These are phyloP conservation scores for Radiomyces spectabilis DNA, from an alignment of 192 early-diverging fungal genomes.

Conservation along the genomic window DNA sequence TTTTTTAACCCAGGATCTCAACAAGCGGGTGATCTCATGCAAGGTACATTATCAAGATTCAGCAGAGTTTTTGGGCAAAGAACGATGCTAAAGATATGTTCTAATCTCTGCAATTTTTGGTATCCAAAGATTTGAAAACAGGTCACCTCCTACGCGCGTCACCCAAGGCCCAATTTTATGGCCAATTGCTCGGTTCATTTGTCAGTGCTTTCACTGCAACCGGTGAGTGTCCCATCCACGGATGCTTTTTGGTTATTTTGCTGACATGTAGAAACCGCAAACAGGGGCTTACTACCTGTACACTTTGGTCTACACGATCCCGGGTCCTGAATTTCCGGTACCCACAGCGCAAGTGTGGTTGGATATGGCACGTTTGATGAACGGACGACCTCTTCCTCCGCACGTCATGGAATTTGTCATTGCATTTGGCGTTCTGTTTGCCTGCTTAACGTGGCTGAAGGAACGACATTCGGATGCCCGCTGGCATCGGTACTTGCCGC, in stretches of 20 bases:
- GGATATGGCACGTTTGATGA: constrained; percentile 69
- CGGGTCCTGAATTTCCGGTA: constrained; percentile 58
- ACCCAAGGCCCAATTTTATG: constrained; percentile 78
- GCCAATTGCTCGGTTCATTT: constrained; percentile 73
- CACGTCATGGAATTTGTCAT: constrained; percentile 53
- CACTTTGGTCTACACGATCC: constrained; percentile 61
- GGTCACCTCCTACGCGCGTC: constrained; percentile 78
- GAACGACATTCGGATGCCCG: constrained; percentile 2
- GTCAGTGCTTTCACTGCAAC: constrained; percentile 63
- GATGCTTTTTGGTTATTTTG: not conserved
- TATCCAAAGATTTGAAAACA: constrained; percentile 65
- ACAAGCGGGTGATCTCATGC: constrained; percentile 57
- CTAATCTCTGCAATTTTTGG: too few relatives aligned
- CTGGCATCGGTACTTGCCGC: constrained; percentile 52
- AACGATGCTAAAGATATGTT: too few relatives aligned
- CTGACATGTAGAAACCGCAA: too few relatives aligned
- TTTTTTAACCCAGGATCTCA: constrained; percentile 34
- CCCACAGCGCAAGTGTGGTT: constrained; percentile 76
- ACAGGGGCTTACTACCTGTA: constrained; percentile 56
- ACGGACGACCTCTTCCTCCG: constrained; percentile 62
- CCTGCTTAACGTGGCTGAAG: constrained; percentile 19
- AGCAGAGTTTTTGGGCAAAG: too few relatives aligned
- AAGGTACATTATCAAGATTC: constrained; percentile 4
- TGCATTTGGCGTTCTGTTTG: constrained; percentile 49
- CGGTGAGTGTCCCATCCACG: constrained; percentile 16